Conservation (phyloP, 83 land plant genomes). For the Larix sibirica region DNA sequence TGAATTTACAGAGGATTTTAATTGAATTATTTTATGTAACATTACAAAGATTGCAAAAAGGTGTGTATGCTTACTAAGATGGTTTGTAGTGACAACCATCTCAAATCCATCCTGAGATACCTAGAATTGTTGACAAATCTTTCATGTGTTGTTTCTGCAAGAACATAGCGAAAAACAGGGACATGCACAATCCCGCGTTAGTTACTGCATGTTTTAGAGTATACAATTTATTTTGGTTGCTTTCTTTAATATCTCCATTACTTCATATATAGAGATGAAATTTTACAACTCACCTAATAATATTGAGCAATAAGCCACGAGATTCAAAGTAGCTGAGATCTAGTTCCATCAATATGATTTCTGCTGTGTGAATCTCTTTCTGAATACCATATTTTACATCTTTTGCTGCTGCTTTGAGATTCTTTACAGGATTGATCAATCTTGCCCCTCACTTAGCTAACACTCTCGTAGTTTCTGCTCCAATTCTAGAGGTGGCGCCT, state of each 20-base stretch:
- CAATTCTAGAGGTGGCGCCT: slow-evolving; percentile 83
- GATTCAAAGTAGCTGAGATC: slow-evolving; percentile 73
- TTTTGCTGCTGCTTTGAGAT: slow-evolving; percentile 24
- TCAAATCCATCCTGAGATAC: slow-evolving; percentile 33
- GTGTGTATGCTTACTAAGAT: slow-evolving; percentile 47
- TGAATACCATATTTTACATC: slow-evolving; percentile 41
- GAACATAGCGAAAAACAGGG: not conserved
- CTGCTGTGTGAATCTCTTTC: slow-evolving; percentile 35
- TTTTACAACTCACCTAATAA: slow-evolving; percentile 61
- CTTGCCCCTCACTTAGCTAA: slow-evolving; percentile 69
- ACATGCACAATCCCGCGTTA: too few relatives aligned
- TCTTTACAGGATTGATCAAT: slow-evolving; percentile 61
- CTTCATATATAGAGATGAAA: slow-evolving; percentile 22
- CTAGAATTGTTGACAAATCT: slow-evolving; percentile 24
- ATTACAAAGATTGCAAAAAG: slow-evolving; percentile 69
- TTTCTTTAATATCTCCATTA: not conserved
- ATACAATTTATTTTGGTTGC: not conserved
- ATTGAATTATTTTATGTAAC: too few relatives aligned
- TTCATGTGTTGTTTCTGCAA: slow-evolving; percentile 39
- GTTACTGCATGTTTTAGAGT: too few relatives aligned
- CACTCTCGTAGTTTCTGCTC: slow-evolving; percentile 75
- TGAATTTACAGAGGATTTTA: too few relatives aligned
- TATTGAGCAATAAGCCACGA: slow-evolving; percentile 65
- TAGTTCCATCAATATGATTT: slow-evolving; percentile 55
- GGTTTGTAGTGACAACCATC: slow-evolving; percentile 36